Evolutionary conservation across 345 rosid genomes (phyloP), one percentile per base, ranked within the genome.

Genomic region (Dovyalis caffra): DNA sequence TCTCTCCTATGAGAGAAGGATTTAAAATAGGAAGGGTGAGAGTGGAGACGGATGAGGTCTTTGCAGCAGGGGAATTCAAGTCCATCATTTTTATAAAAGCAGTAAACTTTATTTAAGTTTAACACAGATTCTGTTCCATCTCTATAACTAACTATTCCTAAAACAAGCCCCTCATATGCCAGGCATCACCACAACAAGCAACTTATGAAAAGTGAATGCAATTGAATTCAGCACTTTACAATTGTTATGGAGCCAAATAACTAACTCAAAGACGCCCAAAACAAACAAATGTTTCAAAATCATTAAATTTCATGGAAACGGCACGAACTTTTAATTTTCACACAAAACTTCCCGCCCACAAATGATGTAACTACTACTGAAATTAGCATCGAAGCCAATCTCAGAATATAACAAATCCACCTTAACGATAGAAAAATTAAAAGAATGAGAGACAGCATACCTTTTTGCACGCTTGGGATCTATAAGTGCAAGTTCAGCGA

Each of bases 381-480:
- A 21, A 64, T 45, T 25, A 26, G 68, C 61, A 61, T 2, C 34
- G 26, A 57, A 37, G 14, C 5, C 18, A 38, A 74, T 66, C 66
- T 60, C 63, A 28, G 32, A 53, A 3, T 11, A 57, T 1, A 74
- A 14, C 21, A 56, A 25, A 68, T 26, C 31, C 40, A 40, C 23
- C n/a, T 28, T n/a, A 58, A 47, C 2, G 35, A 20, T 32, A 26
- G 56, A 28, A 61, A 37, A 15, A 67, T 8, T 76, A 49, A 45
- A 18, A 2, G 64, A 71, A 12, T 35, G 20, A 49, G 18, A 32
- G 45, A 32, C 1, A 11, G 5, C n/a, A 60, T 80, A 95, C 99
- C 99, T 92, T 83, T 93, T 93, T 11, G 99, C 99, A 35, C 97
- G 97, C 80, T 89, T 96, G 38, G 99, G 99, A 81, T 96, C 99